Evolutionary conservation across 805 yeast species (phyloP).

Genomic region (Wickerhamomyces queroliae): DNA sequence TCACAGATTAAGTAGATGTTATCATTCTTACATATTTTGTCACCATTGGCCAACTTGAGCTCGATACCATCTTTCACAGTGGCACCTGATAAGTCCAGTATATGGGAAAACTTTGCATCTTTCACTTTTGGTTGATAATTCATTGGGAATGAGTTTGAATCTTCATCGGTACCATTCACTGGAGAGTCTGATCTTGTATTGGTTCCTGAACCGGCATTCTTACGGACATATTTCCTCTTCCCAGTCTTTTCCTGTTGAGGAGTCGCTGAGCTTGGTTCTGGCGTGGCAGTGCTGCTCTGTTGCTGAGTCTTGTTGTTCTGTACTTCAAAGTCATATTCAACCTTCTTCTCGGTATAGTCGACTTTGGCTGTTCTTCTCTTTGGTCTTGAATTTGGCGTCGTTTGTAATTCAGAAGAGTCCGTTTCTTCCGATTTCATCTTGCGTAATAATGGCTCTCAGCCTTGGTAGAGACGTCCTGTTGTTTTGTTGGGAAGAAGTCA

Average conservation of each 20-base stretch:
- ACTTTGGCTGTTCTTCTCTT: conserved; percentile 20
- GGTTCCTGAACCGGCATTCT: background rate
- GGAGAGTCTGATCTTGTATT: background rate
- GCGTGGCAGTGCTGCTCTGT: background rate
- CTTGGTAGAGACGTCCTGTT: too few species aligned
- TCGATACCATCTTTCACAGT: conserved; percentile 20
- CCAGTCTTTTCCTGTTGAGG: background rate
- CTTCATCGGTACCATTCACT: background rate
- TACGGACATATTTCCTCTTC: background rate
- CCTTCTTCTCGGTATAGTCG: conserved; percentile 19
- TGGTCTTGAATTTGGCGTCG: conserved; percentile 2
- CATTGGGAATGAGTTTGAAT: conserved; percentile 10
- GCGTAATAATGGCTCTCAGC: too few species aligned
- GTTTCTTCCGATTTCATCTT: too few species aligned
- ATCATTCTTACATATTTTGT: conserved; percentile 34
- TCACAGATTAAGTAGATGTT: conserved; percentile 80
- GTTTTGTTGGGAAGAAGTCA: too few species aligned
- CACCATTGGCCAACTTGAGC: conserved; percentile 16
- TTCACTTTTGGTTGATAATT: conserved; percentile 19
- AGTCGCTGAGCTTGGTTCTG: background rate
- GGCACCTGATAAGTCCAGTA: conserved; percentile 34
- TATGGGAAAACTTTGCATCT: conserved; percentile 24
- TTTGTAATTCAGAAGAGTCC: too few species aligned
- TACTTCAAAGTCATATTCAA: conserved; percentile 10
- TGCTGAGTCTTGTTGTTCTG: background rate